Evolutionary conservation across 169 alveolate species (phyloP), one percentile per base, ranked within the genome.

Genomic region (Cyclospora cayetanensis): DNA sequence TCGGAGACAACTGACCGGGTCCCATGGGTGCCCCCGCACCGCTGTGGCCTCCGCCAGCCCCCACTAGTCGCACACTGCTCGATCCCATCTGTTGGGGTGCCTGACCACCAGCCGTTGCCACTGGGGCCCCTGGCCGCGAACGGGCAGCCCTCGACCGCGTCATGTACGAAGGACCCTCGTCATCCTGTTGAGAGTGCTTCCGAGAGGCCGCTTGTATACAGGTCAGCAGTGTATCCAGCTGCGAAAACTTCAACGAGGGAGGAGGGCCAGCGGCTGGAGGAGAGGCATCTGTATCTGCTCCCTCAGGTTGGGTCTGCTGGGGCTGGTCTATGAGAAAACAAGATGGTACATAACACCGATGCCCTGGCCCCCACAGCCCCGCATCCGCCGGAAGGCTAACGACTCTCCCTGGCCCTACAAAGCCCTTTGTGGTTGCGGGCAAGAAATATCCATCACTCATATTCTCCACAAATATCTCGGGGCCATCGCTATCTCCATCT

Each of bases 391-490:
- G 92, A 37, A 87, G 41, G 87, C 79, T 68, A 29, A 70, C 92
- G 35, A 72, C 79, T 0, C 93, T 72, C n/a, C 93, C 93, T 7
- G 93, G 93, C 12, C 63, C 84, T 46, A 90, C 84, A 4, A 90
- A 34, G 27, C 90, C 90, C 42, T 77, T 35, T 7, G 70, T 74
- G 15, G 90, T 76, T 5, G 91, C 79, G n/a, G 93, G 93, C 41
- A 90, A 63, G 53, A 90, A 90, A 53, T 90, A 90, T 15, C 93
- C 93, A 22, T 90, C 93, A 42, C 83, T 76, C 65, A 90, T 37
- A 31, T 90, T 90, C 72, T 90, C 93, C 34, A 90, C 70, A 39
- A 90, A 65, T 25, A 90, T 39, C 83, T 70, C 84, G 31, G 84
- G 72, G 46, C 91, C 80, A 55, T 63, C 77, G 37, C 83, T 53